Percentiles rank a stretch among this genome's conserved stretches.
Evolutionary conservation across 2,329 filamentous ascomycete genomes (phyloP).

Genomic region (Aspergillus fructus): DNA sequence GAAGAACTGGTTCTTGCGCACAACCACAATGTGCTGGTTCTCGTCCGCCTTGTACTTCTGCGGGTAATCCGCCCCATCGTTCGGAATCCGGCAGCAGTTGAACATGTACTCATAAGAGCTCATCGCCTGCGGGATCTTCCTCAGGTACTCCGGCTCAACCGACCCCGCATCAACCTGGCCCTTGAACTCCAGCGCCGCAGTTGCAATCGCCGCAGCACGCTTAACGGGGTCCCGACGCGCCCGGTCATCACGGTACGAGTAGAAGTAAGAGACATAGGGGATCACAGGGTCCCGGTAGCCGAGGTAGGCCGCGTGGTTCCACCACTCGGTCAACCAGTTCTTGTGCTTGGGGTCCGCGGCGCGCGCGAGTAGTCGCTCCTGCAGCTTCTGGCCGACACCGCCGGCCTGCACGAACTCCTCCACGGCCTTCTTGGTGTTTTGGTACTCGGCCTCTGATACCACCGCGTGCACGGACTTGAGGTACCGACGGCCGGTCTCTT

Average conservation of each 20-base stretch:
- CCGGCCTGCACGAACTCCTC: conserved; percentile 86
- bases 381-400: conserved; percentile 76
- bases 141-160: conserved; percentile 98
- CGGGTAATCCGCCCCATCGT: conserved; percentile 76
- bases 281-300: conserved; percentile 92
- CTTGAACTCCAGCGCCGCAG: conserved; percentile 89
- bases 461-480: conserved; percentile 66
- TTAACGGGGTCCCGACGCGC: conserved; percentile 83
- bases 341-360: conserved; percentile 76
- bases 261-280: conserved; percentile 99
- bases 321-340: conserved; percentile 98
- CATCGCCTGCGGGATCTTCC: conserved; percentile 96
- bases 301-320: conserved; percentile 94
- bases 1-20: conserved; percentile 97
- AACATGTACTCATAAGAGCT: conserved; percentile 99
- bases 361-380: conserved; percentile 80
- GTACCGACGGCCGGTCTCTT: conserved; percentile 64
- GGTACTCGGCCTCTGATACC: conserved; percentile 58
- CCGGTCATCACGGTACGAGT: conserved; percentile 94
- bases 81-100: conserved; percentile 84
- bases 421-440: conserved; percentile 72
- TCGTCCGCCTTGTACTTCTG: conserved; percentile 73
- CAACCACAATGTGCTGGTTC: conserved; percentile 83
- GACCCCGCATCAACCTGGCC: conserved; percentile 78
- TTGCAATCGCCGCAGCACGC: conserved; percentile 86